Evolutionary conservation across 495 filamentous ascomycete species (phyloP), one percentile per base, ranked within the genome.

Genomic region (Chaetomium cochliodes): DNA sequence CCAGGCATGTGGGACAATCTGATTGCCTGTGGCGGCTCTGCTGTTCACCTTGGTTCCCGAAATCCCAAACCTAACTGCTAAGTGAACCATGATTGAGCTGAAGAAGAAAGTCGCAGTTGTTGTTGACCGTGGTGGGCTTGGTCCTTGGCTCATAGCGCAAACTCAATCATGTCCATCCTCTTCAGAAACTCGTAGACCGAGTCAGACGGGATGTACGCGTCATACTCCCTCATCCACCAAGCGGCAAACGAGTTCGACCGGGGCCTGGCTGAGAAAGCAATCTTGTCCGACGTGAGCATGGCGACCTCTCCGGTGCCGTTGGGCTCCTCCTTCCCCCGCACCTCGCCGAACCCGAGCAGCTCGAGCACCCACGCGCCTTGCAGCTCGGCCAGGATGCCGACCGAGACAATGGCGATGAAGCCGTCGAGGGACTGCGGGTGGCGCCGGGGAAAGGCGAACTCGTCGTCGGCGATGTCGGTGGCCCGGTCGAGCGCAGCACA

Each of bases 301-400:
- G 56, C 62, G 59, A 66, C 53, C 47, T 62, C 65, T 1, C 44
- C 55, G 13, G 41, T 37, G 3, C 44, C 58, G 12, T 61, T 51
- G 7, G 46, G 8, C 22, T 53, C 55, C 28, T 54, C 28, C 25
- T 51, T 52, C 4, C 55, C 58, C 8, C 42, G 13, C 22, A 65
- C 60, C 60, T 66, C 64, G 2, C 69, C 66, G 49, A 71, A 71
- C 25, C 69, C 69, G 16, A 71, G 58, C 58, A 68, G n/a, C 53
- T 66, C 66, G 58, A 71, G 53, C 33, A 68, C 64, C 69, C 69
- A 71, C 16, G 66, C 57, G 3, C 69, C 69, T 46, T 59, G 63
- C 64, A 71, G 66, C 54, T 64, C 54, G 26, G 60, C 66, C 7
- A 71, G 58, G 2, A 68, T 37, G 2, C 69, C 69, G 8, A 58